Conservation (phyloP, 441 rosid genomes). For the Adansonia gregorii region DNA sequence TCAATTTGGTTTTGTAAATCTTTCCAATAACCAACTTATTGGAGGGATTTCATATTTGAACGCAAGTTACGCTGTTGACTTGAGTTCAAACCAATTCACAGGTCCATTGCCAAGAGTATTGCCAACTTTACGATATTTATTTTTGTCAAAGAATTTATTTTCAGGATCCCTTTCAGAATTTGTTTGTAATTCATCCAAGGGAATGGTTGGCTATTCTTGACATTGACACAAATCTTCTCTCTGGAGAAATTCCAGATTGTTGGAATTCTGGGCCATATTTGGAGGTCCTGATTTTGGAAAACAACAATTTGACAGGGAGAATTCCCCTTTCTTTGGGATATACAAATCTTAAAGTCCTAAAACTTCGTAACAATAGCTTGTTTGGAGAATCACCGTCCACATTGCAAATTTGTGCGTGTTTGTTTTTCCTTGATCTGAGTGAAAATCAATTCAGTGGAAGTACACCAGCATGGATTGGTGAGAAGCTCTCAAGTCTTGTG, state of each 20-base stretch:
- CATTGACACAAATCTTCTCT: not conserved
- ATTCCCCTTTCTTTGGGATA: not conserved
- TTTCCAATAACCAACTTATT: slow-evolving; percentile 17
- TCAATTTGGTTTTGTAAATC: not conserved
- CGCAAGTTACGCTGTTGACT: not conserved
- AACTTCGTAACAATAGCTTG: slow-evolving; percentile 5
- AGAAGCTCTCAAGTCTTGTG: not conserved
- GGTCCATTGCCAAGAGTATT: slow-evolving; percentile 8
- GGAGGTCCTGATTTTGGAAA: not conserved
- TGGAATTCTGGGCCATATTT: not conserved
- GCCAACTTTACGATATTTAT: not conserved
- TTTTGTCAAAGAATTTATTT: slow-evolving; percentile 27
- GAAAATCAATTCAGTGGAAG: slow-evolving; percentile 16
- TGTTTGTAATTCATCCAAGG: not conserved
- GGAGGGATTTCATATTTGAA: slow-evolving; percentile 17
- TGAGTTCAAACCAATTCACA: slow-evolving; percentile 23
- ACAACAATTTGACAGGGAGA: slow-evolving; percentile 19
- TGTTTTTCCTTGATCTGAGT: slow-evolving; percentile 4
- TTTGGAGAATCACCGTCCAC: not conserved
- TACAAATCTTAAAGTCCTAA: not conserved
- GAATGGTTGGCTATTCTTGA: not conserved
- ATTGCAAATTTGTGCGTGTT: not conserved
- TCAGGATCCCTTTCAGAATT: slow-evolving; percentile 23
- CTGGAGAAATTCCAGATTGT: slow-evolving; percentile 9
- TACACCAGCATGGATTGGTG: slow-evolving; percentile 18